Base-by-base conservation (phyloP, 371 early-diverging fungal genomes). In the Umbelopsis sp. region DNA sequence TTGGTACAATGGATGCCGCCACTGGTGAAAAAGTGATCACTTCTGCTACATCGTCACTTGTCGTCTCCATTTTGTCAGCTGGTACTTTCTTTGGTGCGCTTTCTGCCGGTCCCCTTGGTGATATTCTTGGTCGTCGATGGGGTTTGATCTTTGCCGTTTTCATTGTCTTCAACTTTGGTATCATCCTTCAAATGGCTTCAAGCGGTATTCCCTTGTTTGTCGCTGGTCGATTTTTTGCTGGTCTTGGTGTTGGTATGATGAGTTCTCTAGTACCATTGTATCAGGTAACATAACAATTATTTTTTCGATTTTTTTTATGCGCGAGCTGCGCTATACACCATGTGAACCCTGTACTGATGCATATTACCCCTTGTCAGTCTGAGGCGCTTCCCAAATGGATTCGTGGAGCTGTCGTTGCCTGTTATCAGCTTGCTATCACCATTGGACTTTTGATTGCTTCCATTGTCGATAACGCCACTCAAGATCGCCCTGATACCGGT, bases 371-470 rank as follows among this genome's bases (percentile, higher is more conserved):
- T 10, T 48, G 0, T 48, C 20, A 57, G 29, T 86, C 92, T 37
- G 92, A 94, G 65, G 83, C 93, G 6, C 86, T 94, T 8, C 88
- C 93, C 20, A 79, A 90, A 37, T 72, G 80, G 35, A 84, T 89
- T 65, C 89, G 94, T 74, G 96, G 96, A 35, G 77, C 89, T 18
- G 74, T 95, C 48, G 87, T 90, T 38, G 86, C 92, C 24, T 78
- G 92, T 38, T 91, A 96, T 74, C 94, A 94, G 72, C 87, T 91
- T 72, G 89, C 94, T 66, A 90, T 95, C 52, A 88, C 92, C 38
- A 44, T 64, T 44, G 64, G 64, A 22, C 46, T 64, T 3, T 20
- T 64, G 24, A 64, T 64, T 44, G 64, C 64, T 32, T 64, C 64
- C 6, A 64, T 64, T 64, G 64, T 73, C 63, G 32, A 57, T n/a